These are phyloP conservation scores for Hymenoscyphus albidus DNA, from an alignment of 2,329 filamentous ascomycete genomes.

Conservation along the genomic window DNA sequence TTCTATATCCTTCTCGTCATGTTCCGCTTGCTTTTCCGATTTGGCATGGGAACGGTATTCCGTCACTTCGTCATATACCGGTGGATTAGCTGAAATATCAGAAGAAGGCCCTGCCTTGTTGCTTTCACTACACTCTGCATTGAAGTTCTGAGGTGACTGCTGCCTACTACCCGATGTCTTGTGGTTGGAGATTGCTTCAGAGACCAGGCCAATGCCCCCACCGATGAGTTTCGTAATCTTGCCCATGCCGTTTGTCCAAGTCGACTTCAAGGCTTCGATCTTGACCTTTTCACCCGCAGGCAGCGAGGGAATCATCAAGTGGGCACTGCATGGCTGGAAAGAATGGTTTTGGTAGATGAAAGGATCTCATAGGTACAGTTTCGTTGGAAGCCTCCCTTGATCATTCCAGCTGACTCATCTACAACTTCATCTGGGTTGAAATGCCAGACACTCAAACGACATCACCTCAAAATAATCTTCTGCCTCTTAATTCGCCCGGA, in stretches of 20 bases:
- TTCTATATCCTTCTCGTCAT: neutral
- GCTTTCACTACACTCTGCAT: neutral
- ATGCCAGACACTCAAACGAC: too few relatives aligned
- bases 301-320: too few relatives aligned
- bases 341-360: too few relatives aligned
- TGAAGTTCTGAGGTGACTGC: too few relatives aligned
- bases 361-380: too few relatives aligned
- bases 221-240: slow-evolving; percentile 25
- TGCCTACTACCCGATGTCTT: neutral
- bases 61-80: neutral
- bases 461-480: too few relatives aligned
- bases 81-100: neutral
- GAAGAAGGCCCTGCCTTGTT: neutral
- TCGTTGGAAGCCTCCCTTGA: too few relatives aligned
- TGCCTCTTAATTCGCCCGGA: too few relatives aligned
- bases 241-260: slow-evolving; percentile 18
- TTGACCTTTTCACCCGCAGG: too few relatives aligned
- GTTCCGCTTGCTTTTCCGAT: neutral
- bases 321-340: too few relatives aligned
- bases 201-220: slow-evolving; percentile 29
- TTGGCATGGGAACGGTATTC: neutral
- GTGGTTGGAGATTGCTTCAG: slow-evolving; percentile 22
- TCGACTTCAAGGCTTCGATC: slow-evolving; percentile 3
- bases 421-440: too few relatives aligned
- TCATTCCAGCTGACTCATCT: too few relatives aligned